Base-by-base conservation (phyloP, 129 eudicot genomes). In the Tanacetum coccineum region DNA sequence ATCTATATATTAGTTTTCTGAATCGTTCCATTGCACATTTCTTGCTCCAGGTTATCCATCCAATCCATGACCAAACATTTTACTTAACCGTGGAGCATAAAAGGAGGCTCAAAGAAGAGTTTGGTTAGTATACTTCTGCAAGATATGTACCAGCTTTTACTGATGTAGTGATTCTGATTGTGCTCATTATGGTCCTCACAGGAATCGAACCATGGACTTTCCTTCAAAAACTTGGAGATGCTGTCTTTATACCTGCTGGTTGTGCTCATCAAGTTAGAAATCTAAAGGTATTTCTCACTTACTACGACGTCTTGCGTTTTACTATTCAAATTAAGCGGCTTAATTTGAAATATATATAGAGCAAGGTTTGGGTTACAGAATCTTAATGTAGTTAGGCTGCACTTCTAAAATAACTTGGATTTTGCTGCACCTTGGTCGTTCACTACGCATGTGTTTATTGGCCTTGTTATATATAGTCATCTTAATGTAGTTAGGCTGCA, bases 11-110 rank as follows among this genome's bases (percentile, higher is more conserved):
- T 50, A 65, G 6, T 66, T 6, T 50, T 14, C 15, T 12, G 15
- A 49, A 28, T 50, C 49, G 12, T 66, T 49, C 14, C 46, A 28
- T 50, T 66, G 17, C 49, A 22, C 45, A 21, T 39, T 54, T 7
- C 8, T 68, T 36, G 45, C 51, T 52, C 57, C 60, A 81, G 82
- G 82, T 81, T 72, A 52, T 72, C 52, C 87, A 81, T 59, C 82
- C 87, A 12, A 78, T 84, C 51, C 87, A 84, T 78, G 90, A 84
- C 66, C 87, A 84, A 59, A 57, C 75, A 42, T 68, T 84, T 54
- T 81, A 78, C 70, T 66, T 84, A 70, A 71, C 80, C 3, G 42
- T 73, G 25, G 61, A 81, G 13, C 90, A 84, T 62, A 84, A 81
- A 69, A 63, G 70, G 72, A 84, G 55, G 80, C 90, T 84, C 32